Evolutionary conservation across 306 rosid genomes (phyloP).

Genomic region (Quercus parvula): DNA sequence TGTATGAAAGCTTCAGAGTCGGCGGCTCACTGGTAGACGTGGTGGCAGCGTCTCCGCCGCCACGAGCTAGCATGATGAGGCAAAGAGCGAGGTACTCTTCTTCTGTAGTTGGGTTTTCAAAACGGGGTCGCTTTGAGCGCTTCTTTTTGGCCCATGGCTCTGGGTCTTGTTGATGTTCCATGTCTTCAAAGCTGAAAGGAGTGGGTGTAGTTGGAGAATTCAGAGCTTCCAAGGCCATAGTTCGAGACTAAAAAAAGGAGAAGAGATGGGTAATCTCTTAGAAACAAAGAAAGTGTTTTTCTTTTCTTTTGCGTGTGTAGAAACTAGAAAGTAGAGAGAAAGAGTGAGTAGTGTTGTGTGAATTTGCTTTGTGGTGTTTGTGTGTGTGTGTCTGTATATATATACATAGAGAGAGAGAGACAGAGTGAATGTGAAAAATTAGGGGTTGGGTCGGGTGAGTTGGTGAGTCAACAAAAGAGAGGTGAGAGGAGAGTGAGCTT

Average conservation of each 20-base stretch:
- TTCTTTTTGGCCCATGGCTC: conserved; percentile 73
- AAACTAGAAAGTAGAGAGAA: background rate
- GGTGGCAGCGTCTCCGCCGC: conserved; percentile 22
- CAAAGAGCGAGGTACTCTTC: conserved; percentile 96
- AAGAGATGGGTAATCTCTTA: background rate
- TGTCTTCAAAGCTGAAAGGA: conserved; percentile 22
- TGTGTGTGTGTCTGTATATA: background rate
- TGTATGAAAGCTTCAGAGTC: conserved; percentile 35
- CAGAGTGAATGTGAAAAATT: background rate
- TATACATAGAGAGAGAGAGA: background rate
- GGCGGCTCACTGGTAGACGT: conserved; percentile 1
- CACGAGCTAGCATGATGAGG: conserved; percentile 89
- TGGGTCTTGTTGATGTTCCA: conserved; percentile 26
- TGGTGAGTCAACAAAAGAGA: conserved; percentile 74
- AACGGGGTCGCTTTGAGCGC: conserved; percentile 62
- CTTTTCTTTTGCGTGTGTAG: too few species aligned
- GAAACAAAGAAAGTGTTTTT: too few species aligned
- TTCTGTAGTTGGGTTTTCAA: conserved; percentile 42
- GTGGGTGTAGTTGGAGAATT: conserved; percentile 54
- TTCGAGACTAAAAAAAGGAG: background rate
- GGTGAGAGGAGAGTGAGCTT: background rate
- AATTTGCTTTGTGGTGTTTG: too few species aligned
- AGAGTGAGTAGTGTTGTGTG: background rate
- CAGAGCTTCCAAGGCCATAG: conserved; percentile 77
- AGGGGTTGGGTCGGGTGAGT: conserved; percentile 19